A percentile compares a stretch with the other conserved stretches of the same genome.
Evolutionary conservation across 2,329 filamentous ascomycete species (phyloP).

Genomic region (Sordariomycetes sp.): DNA sequence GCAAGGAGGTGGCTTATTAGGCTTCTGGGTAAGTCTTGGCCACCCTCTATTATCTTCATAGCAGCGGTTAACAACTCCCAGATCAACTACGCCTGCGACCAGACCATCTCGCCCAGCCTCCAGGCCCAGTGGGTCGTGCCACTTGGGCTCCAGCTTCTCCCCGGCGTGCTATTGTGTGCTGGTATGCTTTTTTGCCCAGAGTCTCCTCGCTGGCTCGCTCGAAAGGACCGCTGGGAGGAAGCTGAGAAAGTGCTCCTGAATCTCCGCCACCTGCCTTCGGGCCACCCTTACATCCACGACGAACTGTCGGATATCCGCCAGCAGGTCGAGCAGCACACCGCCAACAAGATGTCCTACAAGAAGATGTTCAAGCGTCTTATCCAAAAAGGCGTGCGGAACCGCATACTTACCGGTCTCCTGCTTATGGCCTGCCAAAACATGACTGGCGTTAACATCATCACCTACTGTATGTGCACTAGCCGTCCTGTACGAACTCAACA

Average conservation of each 20-base stretch:
- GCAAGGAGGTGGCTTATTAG: conserved; percentile 29
- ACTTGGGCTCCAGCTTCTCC: conserved; percentile 28
- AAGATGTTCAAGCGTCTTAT: not conserved
- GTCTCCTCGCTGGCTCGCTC: conserved; percentile 45
- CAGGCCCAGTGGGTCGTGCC: conserved; percentile 47
- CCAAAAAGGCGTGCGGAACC: not conserved
- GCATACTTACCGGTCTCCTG: not conserved
- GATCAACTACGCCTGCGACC: conserved; percentile 5
- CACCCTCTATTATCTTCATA: conserved; percentile 38
- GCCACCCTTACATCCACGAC: not conserved
- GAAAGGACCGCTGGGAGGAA: not conserved
- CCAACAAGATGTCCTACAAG: conserved; percentile 14
- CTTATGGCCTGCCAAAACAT: not conserved
- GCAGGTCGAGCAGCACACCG: not conserved
- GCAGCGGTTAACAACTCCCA: not conserved
- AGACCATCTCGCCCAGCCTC: conserved; percentile 10
- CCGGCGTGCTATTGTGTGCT: conserved; percentile 45
- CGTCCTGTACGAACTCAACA: conserved; percentile 54
- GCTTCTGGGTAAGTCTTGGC: conserved; percentile 22
- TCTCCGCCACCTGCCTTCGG: not conserved
- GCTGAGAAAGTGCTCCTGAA: not conserved
- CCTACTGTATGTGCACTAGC: conserved; percentile 10
- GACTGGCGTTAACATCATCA: not conserved
- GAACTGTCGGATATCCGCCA: not conserved
- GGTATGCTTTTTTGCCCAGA: conserved; percentile 49